Evolutionary conservation across 306 rosid genomes (phyloP), one percentile per base, ranked within the genome.

Genomic region (Pyrus betulifolia): DNA sequence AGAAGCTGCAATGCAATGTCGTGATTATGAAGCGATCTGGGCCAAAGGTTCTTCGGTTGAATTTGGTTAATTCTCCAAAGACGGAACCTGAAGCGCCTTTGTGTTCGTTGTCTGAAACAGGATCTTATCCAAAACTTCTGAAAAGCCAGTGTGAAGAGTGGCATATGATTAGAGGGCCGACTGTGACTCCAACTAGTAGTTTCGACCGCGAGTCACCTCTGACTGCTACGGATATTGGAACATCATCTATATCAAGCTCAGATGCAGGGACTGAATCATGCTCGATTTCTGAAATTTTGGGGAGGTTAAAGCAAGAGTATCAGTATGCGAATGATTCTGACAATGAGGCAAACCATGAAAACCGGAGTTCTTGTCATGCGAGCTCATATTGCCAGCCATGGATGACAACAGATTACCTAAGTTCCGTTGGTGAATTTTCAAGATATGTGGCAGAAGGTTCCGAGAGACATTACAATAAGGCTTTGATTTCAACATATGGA

Each of bases 241-340:
- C 97, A 72, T 88, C 91, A 23, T 95, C 99, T 5, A 87, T 95
- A 69, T 95, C 99, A 60, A 92, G 99, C 87, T 88, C 97, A 22
- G 99, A 90, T 63, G 85, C 83, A 17, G 95, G 93, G 44, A 81
- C 88, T 61, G 93, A 96, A 4, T 90, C 91, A 8, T 83, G 84
- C 85, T 83, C 84, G 74, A 84, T 75, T 75, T 80, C 87, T 38
- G 89, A 82, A 42, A 74, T 77, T 55, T 84, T 78, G 66, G 84
- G 88, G 38, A 87, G 88, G 81, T 58, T 71, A 51, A 85, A 80
- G 81, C 85, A 82, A 75, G 83, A 84, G 58, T 79, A 72, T 55
- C 77, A 82, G 19, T 77, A 84, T 79, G 79, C 82, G 52, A 88
- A 82, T 66, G 94, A 87, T 67, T 87, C 82, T 59, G 93, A 89